Evolutionary conservation across 2,329 filamentous ascomycete species (phyloP), one percentile per base, ranked within the genome.

Genomic region (Colletotrichum sp.): DNA sequence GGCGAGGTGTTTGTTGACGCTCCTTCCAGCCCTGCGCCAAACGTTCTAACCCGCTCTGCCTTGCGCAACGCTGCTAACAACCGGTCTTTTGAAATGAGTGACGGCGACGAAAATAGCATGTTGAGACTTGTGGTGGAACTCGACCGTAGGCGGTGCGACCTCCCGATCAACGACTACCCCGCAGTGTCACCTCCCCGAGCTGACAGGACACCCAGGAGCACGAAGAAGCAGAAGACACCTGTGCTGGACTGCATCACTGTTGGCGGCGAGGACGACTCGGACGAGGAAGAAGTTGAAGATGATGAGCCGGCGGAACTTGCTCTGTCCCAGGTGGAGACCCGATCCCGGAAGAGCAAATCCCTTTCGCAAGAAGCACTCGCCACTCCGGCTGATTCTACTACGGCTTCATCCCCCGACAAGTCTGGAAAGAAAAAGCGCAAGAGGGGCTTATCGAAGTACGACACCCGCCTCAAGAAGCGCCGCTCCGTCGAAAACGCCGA

Each of bases 1-100:
- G 83, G 84, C 8, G 86, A 90, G n/a, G 85, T 86, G 25, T 90
- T 87, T 78, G 85, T 89, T 52, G 89, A 91, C 80, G 88, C 88
- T 15, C 84, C 83, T 59, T 87, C 84, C 39, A 90, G 87, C 71
- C 88, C 87, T 9, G 75, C 82, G 34, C 80, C 78, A 6, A 79
- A 81, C 9, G 69, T 76, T 13, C 27, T 80, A 79, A 16, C 83
- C 81, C 22, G 82, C 78, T 60, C 74, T 52, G 32, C 79, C 75
- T 78, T 80, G 75, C 84, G 71, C 77, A 77, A 72, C 11, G 68
- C 72, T 34, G 75, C 66, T 52, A 52, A 52, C 7, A 39, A 67
- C 6, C 69, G 79, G 15, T 88, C 87, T 2, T 87, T 87, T 77
- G 83, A 82, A 15, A 78, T 86, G 68, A 87, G 85, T 72, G 86